Base-by-base conservation (phyloP, 768 basidiomycete genomes). In the Macrolepiota albuminosa region DNA sequence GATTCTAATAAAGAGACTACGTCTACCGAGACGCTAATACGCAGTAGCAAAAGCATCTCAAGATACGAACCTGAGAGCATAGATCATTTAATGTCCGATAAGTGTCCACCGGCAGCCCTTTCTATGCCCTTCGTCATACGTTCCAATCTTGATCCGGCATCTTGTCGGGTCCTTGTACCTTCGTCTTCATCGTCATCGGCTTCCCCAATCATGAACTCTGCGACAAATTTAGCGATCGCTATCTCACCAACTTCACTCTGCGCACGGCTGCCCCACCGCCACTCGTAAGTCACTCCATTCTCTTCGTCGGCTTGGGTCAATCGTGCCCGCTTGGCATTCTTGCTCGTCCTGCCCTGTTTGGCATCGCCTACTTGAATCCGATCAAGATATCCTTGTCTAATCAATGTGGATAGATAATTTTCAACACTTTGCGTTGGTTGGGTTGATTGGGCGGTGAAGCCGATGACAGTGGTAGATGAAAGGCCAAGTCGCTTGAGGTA, bases 181-280 rank as follows among this genome's bases (percentile, higher is more conserved):
- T 79, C 75, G 26, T 71, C 74, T 2, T 76, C 75, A 3, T 74
- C 75, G 50, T 67, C 74, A 21, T 69, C 75, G 1, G 61, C 70
- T 46, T 73, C 71, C 21, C 66, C 80, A 40, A 83, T 79, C 88
- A 93, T 92, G 66, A 95, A 90, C 66, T 91, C 86, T 2, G 86
- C 85, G 2, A 96, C 78, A 66, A 96, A 96, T 57, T 73, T 75
- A 1, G 86, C 90, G 9, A 95, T 76, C 13, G 78, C 86, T 60
- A 79, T 73, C 72, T 98, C 95, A 1, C 91, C 88, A 4, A 97
- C 83, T 72, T 98, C 95, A 36, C 83, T 83, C 42, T 88, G 82
- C 2, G 93, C 86, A 33, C 91, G 81, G 31, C 81, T 75, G 3
- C 94, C 95, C 95, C 95, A 98, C 18, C 85, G 82, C 93, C 91